Percentiles rank a stretch among this genome's conserved stretches.
Evolutionary conservation across 768 basidiomycete species (phyloP).

Genomic region (Podaxis rugospora): DNA sequence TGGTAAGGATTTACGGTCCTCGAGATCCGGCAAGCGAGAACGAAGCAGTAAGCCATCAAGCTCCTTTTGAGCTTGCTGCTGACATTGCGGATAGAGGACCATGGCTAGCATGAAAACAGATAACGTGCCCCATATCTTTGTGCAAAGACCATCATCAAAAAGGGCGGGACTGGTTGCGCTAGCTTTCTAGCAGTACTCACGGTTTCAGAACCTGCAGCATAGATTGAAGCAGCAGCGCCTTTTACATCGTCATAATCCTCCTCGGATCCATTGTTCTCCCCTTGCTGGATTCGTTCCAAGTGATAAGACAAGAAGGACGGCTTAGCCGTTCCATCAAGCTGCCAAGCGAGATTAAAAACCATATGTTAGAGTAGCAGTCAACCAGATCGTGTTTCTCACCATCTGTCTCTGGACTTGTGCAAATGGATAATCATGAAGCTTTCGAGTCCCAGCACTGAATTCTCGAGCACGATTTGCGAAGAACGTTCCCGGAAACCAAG

Average conservation of each 20-base stretch:
- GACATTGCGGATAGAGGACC: conserved; percentile 53
- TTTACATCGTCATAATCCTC: conserved; percentile 29
- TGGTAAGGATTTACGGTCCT: conserved; percentile 50
- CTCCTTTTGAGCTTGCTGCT: conserved; percentile 57
- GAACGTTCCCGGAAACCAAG: conserved; percentile 6
- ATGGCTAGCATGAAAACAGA: conserved; percentile 65
- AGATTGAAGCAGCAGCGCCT: conserved; percentile 84
- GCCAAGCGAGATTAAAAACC: not conserved
- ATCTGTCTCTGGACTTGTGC: not conserved
- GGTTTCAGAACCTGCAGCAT: conserved; percentile 56
- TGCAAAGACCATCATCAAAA: not conserved
- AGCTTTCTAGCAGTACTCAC: conserved; percentile 24
- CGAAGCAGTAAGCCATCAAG: conserved; percentile 53
- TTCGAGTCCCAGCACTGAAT: not conserved
- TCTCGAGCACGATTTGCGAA: not conserved
- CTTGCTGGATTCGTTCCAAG: not conserved
- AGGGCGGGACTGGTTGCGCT: too few species aligned
- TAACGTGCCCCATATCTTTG: conserved; percentile 49
- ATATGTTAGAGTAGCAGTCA: not conserved
- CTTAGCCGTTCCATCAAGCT: not conserved
- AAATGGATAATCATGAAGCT: conserved; percentile 10
- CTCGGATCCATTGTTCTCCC: not conserved
- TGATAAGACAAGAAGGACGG: not conserved
- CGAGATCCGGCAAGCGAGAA: conserved; percentile 54
- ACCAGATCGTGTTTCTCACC: conserved; percentile 1